Conservation (phyloP, 768 basidiomycete species). For the Pisolithus orientalis region DNA sequence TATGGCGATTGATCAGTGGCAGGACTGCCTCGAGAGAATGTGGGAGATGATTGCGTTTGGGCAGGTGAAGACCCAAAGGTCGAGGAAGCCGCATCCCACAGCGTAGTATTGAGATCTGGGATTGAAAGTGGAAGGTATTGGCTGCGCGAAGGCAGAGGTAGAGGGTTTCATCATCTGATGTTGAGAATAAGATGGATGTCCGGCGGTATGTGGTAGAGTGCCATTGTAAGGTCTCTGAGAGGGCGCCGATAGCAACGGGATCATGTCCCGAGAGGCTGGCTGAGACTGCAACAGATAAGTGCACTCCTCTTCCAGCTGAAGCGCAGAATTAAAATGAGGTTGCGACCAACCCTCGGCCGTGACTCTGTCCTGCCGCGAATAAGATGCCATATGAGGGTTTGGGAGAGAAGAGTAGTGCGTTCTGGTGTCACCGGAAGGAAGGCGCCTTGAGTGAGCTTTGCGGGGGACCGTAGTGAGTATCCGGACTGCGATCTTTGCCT, state of each 20-base stretch:
- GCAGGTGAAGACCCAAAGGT: conserved; percentile 9
- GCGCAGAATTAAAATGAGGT: conserved; percentile 5
- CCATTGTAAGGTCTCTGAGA: conserved; percentile 1
- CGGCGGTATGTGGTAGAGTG: background rate
- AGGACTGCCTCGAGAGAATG: conserved; percentile 6
- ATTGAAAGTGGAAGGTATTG: conserved; percentile 8
- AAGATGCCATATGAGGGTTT: conserved; percentile 16
- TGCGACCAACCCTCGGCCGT: conserved; percentile 15
- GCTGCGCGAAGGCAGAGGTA: conserved; percentile 6
- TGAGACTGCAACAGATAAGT: conserved; percentile 13
- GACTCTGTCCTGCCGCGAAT: conserved; percentile 6
- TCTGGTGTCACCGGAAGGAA: too few species aligned
- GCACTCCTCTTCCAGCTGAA: conserved; percentile 25
- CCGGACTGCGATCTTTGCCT: too few species aligned
- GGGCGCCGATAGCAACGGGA: conserved; percentile 9
- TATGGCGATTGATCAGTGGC: conserved; percentile 12
- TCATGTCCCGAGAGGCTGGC: background rate
- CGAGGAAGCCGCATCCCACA: conserved; percentile 12
- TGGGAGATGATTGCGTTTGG: conserved; percentile 7
- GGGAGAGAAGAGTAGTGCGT: too few species aligned
- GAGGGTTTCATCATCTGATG: conserved; percentile 8
- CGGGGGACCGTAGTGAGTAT: too few species aligned
- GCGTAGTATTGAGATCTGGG: conserved; percentile 1
- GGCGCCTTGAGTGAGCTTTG: too few species aligned
- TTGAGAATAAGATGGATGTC: conserved; percentile 9